phyloP scores from a whole-genome alignment of 2,329 filamentous ascomycete genomes.

The Pseudocercospora pini-densiflorae region DNA sequence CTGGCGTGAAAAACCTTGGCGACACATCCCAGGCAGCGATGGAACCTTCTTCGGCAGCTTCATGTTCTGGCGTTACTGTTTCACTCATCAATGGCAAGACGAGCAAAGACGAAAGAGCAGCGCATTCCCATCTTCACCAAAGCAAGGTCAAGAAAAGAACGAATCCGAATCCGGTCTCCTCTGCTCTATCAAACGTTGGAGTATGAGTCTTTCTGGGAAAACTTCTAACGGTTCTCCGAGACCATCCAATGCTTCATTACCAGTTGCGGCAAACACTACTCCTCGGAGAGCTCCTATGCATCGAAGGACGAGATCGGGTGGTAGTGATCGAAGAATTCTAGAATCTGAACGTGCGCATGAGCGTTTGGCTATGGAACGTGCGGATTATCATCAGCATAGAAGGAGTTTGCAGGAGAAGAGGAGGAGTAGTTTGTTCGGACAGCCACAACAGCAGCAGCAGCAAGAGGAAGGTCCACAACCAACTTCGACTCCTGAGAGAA shows the following conservation, averaged over 20 bases:
- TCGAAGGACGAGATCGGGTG: conserved; percentile 36
- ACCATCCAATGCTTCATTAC: conserved; percentile 9
- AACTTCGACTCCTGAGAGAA: conserved; percentile 18
- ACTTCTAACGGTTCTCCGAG: conserved; percentile 10
- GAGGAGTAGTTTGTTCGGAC: conserved; percentile 20
- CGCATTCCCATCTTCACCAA: conserved; percentile 3
- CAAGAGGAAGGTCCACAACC: background rate
- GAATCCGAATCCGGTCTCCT: conserved; percentile 18
- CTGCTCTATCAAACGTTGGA: conserved; percentile 25
- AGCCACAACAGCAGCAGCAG: conserved; percentile 2
- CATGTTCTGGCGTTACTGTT: conserved; percentile 37
- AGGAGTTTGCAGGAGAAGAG: conserved; percentile 29
- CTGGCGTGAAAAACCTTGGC: conserved; percentile 73
- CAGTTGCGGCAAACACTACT: background rate
- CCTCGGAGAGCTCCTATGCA: conserved; percentile 27
- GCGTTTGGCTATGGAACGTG: conserved; percentile 46
- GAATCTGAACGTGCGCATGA: conserved; percentile 44
- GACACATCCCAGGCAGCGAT: conserved; percentile 54
- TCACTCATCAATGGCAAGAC: conserved; percentile 14
- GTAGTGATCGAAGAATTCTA: conserved; percentile 37
- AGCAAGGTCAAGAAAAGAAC: background rate
- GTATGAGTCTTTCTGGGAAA: conserved; percentile 20
- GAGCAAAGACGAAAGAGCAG: conserved; percentile 22
- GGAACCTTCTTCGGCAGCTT: conserved; percentile 49
- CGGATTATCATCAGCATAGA: conserved; percentile 30